Conservation (phyloP, 2,329 filamentous ascomycete species). For the Clonostachys sp. region DNA sequence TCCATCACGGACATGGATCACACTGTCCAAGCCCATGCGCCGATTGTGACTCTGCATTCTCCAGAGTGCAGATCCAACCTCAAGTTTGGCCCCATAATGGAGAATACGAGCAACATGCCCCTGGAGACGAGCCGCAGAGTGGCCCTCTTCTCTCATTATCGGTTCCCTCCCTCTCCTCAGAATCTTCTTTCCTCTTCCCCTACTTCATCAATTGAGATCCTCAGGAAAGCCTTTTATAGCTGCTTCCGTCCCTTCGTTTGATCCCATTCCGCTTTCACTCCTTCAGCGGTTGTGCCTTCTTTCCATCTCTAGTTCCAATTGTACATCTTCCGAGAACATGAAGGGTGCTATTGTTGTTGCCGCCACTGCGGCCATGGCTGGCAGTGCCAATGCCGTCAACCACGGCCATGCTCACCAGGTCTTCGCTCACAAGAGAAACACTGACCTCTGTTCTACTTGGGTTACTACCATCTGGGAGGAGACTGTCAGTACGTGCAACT, state of each 20-base stretch:
- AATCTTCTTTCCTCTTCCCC: constrained; percentile 24
- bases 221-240: constrained; percentile 38
- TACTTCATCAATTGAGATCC: constrained; percentile 39
- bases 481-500: constrained; percentile 49
- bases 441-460: constrained; percentile 25
- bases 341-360: constrained; percentile 67
- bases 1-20: too few relatives aligned
- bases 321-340: constrained; percentile 44
- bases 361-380: constrained; percentile 56
- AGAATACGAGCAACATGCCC: too few relatives aligned
- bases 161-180: constrained; percentile 26
- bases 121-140: too few relatives aligned
- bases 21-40: too few relatives aligned
- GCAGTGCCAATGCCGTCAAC: constrained; percentile 49
- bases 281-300: constrained; percentile 79
- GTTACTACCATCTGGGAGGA: constrained; percentile 67
- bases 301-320: constrained; percentile 6
- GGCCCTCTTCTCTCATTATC: constrained; percentile 29
- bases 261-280: constrained; percentile 70
- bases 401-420: constrained; percentile 58
- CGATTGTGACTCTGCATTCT: too few relatives aligned
- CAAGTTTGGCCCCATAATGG: too few relatives aligned
- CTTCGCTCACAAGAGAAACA: constrained; percentile 43
- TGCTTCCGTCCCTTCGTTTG: constrained; percentile 48
- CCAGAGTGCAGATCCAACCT: too few relatives aligned